Percentiles rank a stretch among this genome's conserved stretches.
These are phyloP conservation scores for Globisporangium cederbergense DNA, from an alignment of 352 stramenopile genomes.

Conservation along the genomic window DNA sequence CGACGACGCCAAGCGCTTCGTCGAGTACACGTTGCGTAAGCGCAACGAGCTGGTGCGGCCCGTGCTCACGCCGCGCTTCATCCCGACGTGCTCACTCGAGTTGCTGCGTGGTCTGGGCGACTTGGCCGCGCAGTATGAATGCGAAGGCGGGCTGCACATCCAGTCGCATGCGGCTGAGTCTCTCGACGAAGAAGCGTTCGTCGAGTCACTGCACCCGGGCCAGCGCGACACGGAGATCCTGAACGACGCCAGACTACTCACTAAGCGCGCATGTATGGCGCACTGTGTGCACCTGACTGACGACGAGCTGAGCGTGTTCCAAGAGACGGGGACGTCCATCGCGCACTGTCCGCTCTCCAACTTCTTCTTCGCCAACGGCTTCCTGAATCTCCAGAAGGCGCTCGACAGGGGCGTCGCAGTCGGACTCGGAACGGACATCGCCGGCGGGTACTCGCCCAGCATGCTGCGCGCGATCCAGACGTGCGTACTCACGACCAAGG, in stretches of 20 bases:
- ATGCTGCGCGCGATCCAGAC: conserved; percentile 87
- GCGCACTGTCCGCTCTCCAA: conserved; percentile 91
- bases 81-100: conserved; percentile 83
- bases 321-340: conserved; percentile 52
- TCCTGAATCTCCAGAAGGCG: conserved; percentile 63
- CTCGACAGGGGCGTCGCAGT: conserved; percentile 33
- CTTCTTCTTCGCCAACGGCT: conserved; percentile 84
- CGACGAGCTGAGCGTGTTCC: conserved; percentile 60
- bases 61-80: conserved; percentile 88
- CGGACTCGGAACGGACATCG: conserved; percentile 89
- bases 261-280: conserved; percentile 72
- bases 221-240: conserved; percentile 75
- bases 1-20: conserved; percentile 65
- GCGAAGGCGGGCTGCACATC: conserved; percentile 45
- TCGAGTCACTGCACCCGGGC: conserved; percentile 60
- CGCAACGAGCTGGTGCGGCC: conserved; percentile 57
- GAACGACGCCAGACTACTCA: conserved; percentile 59
- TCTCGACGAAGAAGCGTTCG: conserved; percentile 81
- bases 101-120: conserved; percentile 73
- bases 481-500: conserved; percentile 72
- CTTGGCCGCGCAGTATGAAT: conserved; percentile 50
- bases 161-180: conserved; percentile 88
- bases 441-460: conserved; percentile 86
- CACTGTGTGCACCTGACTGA: conserved; percentile 78
- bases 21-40: conserved; percentile 56